Percentiles rank a stretch among this genome's conserved stretches.
Conservation (phyloP, 78 protist genomes). For the Speleostelium caveatum region DNA sequence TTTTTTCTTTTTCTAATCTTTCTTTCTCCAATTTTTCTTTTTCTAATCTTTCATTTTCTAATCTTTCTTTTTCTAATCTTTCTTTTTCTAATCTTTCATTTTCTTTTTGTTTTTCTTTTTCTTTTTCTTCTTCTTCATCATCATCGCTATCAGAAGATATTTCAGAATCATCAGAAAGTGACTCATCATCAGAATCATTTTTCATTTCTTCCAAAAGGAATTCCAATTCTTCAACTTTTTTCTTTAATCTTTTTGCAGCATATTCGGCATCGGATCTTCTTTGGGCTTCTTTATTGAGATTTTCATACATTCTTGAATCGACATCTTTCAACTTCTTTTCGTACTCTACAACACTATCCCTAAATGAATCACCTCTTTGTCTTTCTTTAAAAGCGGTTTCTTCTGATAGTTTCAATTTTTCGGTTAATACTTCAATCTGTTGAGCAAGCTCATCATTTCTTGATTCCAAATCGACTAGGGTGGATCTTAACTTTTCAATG, state of each 20-base stretch:
- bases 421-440: neutral
- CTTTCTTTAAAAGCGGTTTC: conserved; percentile 36
- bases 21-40: too few relatives aligned
- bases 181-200: neutral
- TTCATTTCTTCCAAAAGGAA: conserved; percentile 42
- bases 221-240: conserved; percentile 56
- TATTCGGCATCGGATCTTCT: conserved; percentile 56
- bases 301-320: conserved; percentile 62
- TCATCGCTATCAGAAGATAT: neutral
- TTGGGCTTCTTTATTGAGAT: conserved; percentile 48
- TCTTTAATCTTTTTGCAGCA: conserved; percentile 46
- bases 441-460: conserved; percentile 34
- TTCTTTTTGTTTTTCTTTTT: neutral
- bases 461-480: conserved; percentile 11
- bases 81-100: too few relatives aligned
- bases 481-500: conserved; percentile 11
- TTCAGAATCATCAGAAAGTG: neutral
- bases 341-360: conserved; percentile 58
- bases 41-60: too few relatives aligned
- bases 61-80: too few relatives aligned
- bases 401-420: neutral
- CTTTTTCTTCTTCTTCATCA: neutral
- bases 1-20: too few relatives aligned
- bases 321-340: conserved; percentile 55
- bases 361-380: conserved; percentile 64